Base-by-base conservation (phyloP, 495 filamentous ascomycete species). In the Annulohypoxylon moriforme region DNA sequence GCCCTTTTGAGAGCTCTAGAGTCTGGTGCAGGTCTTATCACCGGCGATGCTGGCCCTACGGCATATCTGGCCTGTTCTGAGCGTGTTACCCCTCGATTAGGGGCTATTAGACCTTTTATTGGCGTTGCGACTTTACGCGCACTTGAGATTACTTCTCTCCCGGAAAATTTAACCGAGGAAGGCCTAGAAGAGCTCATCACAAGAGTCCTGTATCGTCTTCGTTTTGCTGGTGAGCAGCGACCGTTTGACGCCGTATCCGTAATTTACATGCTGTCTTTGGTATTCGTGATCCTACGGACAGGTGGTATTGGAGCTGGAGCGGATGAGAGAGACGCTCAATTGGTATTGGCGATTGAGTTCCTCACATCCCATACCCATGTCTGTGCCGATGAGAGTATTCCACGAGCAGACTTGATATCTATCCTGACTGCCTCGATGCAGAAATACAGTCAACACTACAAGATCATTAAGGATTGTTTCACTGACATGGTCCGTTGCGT, bases 341-440 rank as follows among this genome's bases (percentile, higher is more conserved):
- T 98, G 27, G 86, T 97, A 11, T 88, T 99, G 58, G 93, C 92
- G 29, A 81, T 98, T n/a, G 96, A 98, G 77, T 91, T 97, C 69
- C 76, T 98, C 14, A 88, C 93, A 0, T 97, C 93, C 80, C 96
- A 99, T 75, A 92, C 93, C 2, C 88, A 91, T 62, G 84, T 87
- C 29, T 93, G 87, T 77, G 79, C 89, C 25, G 90, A 97, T 72
- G 80, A 84, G 16, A 87, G 88, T 31, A 84, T 98, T 31, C 94
- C 95, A 27, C 91, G 96, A 2, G 83, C 85, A 60, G 86, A 94
- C 49, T 82, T 96, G 16, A 78, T 98, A 0, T 75, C 84, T 9
- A 84, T 87, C 1, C 81, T 98, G 24, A 89, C 97, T 29, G 82
- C 81, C 4, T 90, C 93, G 2, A 97, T 98, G 93, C 93, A 96